These are phyloP conservation scores for Aspergillus conjunctus DNA, from an alignment of 495 filamentous ascomycete genomes.

Conservation along the genomic window DNA sequence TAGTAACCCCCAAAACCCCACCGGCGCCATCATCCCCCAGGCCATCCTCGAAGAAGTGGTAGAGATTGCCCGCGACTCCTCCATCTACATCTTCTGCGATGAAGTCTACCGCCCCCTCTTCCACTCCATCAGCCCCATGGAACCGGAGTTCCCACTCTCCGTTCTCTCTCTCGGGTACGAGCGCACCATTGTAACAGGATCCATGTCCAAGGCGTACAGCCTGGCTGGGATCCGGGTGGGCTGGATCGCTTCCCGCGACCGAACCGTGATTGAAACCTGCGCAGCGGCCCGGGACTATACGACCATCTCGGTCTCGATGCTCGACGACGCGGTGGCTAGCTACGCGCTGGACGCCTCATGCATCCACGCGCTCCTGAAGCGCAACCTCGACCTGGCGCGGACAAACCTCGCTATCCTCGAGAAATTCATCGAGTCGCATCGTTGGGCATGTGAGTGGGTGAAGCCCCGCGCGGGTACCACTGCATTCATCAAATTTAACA, in stretches of 20 bases:
- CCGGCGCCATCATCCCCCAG: conserved; percentile 69
- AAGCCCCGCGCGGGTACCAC: conserved; percentile 84
- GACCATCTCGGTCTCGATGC: conserved; percentile 78
- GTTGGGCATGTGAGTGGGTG: conserved; percentile 67
- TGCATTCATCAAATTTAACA: conserved; percentile 71
- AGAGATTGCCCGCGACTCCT: conserved; percentile 59
- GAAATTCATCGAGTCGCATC: conserved; percentile 65
- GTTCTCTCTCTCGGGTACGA: conserved; percentile 71
- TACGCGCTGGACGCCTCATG: conserved; percentile 68
- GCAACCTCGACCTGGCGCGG: conserved; percentile 72
- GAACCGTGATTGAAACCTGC: conserved; percentile 63
- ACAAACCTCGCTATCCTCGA: conserved; percentile 70
- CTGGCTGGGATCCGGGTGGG: conserved; percentile 81
- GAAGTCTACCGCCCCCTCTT: conserved; percentile 92
- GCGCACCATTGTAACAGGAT: conserved; percentile 73
- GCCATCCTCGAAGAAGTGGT: conserved; percentile 62
- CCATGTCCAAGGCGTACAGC: conserved; percentile 84
- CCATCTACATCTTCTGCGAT: conserved; percentile 72
- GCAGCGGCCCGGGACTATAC: conserved; percentile 77
- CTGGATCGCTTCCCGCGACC: conserved; percentile 75
- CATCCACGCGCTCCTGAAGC: conserved; percentile 63
- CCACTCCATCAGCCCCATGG: conserved; percentile 65
- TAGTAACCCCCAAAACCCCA: conserved; percentile 91
- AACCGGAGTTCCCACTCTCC: conserved; percentile 64
- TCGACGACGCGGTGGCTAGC: conserved; percentile 79